These are phyloP conservation scores for Magnolia changhungtana DNA, from an alignment of 164 flowering plant species.

Conservation along the genomic window DNA sequence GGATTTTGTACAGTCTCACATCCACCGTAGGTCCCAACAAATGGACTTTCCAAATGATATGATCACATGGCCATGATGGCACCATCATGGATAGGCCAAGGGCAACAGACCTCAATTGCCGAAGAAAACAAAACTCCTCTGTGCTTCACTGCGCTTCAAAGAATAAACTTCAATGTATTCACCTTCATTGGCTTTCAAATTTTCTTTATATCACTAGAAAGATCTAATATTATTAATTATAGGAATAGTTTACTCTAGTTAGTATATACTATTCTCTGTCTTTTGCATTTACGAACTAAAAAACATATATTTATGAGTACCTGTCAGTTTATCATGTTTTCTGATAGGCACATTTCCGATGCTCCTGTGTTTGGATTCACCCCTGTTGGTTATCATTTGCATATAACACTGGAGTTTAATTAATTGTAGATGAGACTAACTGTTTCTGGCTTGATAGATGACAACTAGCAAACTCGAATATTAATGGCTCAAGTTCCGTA, in stretches of 20 bases:
- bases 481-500: too few relatives aligned
- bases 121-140: neutral
- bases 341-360: too few relatives aligned
- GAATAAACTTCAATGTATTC: neutral
- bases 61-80: neutral
- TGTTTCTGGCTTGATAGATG: too few relatives aligned
- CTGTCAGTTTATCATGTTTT: too few relatives aligned
- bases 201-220: neutral
- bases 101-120: neutral
- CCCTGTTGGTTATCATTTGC: neutral
- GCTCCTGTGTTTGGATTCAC: too few relatives aligned
- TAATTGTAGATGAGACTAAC: neutral
- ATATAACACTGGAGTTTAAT: neutral
- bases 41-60: neutral
- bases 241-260: neutral
- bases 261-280: too few relatives aligned
- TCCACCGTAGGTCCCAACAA: neutral
- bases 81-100: neutral
- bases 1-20: neutral
- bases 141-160: neutral
- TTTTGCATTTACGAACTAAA: too few relatives aligned
- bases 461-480: too few relatives aligned
- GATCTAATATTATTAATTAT: neutral
- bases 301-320: too few relatives aligned
- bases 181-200: neutral